phyloP scores from a whole-genome alignment of 2,329 filamentous ascomycete genomes.

The Cryoendolithus antarcticus region DNA sequence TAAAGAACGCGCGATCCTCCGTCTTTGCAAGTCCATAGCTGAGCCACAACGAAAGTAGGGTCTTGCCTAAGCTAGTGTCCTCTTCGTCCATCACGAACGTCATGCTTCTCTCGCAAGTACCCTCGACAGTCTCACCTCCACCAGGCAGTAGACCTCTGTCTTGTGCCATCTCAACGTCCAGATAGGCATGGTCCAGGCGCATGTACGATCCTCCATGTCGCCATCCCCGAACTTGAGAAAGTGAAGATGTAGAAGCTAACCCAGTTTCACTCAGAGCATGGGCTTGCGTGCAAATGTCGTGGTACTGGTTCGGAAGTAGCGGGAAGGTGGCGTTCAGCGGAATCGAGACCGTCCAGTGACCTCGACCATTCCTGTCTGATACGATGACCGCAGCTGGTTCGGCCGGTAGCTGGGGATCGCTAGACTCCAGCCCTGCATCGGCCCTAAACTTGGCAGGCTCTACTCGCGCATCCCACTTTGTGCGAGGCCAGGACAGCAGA shows the following conservation, averaged over 20 bases:
- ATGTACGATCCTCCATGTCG: constrained; percentile 43
- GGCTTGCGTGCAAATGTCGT: constrained; percentile 51
- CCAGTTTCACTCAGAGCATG: constrained; percentile 28
- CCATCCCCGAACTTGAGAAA: constrained; percentile 25
- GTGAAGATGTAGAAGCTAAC: constrained; percentile 16
- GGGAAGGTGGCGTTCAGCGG: constrained; percentile 57
- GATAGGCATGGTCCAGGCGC: constrained; percentile 52
- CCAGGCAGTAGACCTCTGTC: constrained; percentile 38
- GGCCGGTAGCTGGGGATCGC: constrained; percentile 45
- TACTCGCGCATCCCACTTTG: constrained; percentile 5
- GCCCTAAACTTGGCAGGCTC: constrained; percentile 8
- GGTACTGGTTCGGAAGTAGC: constrained; percentile 52
- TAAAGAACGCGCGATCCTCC: constrained; percentile 66
- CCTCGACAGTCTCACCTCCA: constrained; percentile 22
- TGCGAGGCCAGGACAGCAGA: constrained; percentile 3
- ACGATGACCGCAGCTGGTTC: constrained; percentile 63
- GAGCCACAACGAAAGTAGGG: constrained; percentile 70
- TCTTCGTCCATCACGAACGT: constrained; percentile 65
- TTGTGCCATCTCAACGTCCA: constrained; percentile 65
- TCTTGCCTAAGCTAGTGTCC: constrained; percentile 65
- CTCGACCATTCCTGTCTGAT: constrained; percentile 49
- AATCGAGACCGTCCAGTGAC: constrained; percentile 73
- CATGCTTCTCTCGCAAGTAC: constrained; percentile 54
- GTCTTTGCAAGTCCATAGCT: constrained; percentile 67
- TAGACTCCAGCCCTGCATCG: constrained; percentile 1